A percentile compares a stretch with the other conserved stretches of the same genome.
Conservation (phyloP, 108 stramenopile species). For the Fragilaria radians region DNA sequence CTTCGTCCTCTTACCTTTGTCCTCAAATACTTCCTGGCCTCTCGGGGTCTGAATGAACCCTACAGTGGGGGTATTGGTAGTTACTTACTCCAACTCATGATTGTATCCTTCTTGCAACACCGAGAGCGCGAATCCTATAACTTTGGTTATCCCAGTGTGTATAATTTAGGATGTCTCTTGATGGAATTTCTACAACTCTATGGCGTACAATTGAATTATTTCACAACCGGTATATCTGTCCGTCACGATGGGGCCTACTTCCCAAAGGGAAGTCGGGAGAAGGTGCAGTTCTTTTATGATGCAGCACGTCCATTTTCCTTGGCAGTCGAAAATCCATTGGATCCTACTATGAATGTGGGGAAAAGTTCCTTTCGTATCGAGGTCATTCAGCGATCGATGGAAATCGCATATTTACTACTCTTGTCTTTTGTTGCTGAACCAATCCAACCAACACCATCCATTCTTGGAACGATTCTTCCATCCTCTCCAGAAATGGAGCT, state of each 20-base stretch:
- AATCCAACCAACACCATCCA: constrained; percentile 34
- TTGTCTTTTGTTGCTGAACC: constrained; percentile 65
- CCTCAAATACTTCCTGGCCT: constrained; percentile 88
- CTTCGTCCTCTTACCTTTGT: constrained; percentile 89
- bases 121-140: constrained; percentile 41
- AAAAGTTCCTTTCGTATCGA: constrained; percentile 65
- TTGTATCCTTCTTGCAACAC: constrained; percentile 83
- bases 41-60: constrained; percentile 88
- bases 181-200: constrained; percentile 93
- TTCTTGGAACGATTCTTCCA: constrained; percentile 64
- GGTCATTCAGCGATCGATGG: constrained; percentile 73
- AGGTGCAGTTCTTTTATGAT: constrained; percentile 52
- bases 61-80: constrained; percentile 93
- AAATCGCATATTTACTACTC: constrained; percentile 63
- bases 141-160: constrained; percentile 14
- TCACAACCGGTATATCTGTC: constrained; percentile 77
- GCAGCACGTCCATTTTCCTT: constrained; percentile 48
- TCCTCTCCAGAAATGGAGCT: constrained; percentile 65
- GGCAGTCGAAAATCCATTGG: constrained; percentile 90
- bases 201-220: constrained; percentile 85
- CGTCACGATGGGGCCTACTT: constrained; percentile 84
- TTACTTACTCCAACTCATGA: constrained; percentile 87
- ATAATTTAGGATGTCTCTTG: constrained; percentile 78
- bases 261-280: constrained; percentile 63
- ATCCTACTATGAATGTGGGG: constrained; percentile 74